A percentile compares a stretch with the other conserved stretches of the same genome.
Conservation (phyloP, 2,329 filamentous ascomycete species). For the Hypoxylon sp. region DNA sequence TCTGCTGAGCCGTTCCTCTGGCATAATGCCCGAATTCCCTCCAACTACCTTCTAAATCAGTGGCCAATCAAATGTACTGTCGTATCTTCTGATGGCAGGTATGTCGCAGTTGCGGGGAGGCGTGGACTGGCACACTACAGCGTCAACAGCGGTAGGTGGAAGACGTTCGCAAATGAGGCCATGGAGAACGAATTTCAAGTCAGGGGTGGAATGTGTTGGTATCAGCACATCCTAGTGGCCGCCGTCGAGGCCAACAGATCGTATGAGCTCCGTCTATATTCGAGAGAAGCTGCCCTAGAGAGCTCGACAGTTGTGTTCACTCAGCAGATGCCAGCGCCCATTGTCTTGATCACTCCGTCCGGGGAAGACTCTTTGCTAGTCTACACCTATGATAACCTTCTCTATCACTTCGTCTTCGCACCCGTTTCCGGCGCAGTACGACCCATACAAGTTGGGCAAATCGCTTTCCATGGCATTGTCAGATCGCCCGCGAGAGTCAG, state of each 20-base stretch:
- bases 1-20: constrained; percentile 94
- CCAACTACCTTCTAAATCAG: constrained; percentile 87
- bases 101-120: constrained; percentile 94
- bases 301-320: constrained; percentile 79
- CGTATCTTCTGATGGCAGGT: constrained; percentile 91
- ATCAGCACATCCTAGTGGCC: constrained; percentile 93
- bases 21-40: constrained; percentile 90
- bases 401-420: constrained; percentile 94
- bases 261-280: constrained; percentile 92
- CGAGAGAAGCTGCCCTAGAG: constrained; percentile 84
- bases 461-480: constrained; percentile 96
- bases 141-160: constrained; percentile 93
- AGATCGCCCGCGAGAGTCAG: constrained; percentile 92
- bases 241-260: constrained; percentile 88
- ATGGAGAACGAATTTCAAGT: constrained; percentile 93
- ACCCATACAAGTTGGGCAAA: constrained; percentile 95
- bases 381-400: constrained; percentile 95
- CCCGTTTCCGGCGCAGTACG: constrained; percentile 76
- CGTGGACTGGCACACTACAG: constrained; percentile 96
- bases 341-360: constrained; percentile 89
- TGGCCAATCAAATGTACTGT: constrained; percentile 93
- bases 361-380: constrained; percentile 95
- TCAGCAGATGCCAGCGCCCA: constrained; percentile 83
- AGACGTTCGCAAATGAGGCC: constrained; percentile 85
- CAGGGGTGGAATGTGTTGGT: constrained; percentile 98